A percentile compares a stretch with the other conserved stretches of the same genome.
Evolutionary conservation across 208 protist species (phyloP).

Genomic region (Wallacemonas sp.): DNA sequence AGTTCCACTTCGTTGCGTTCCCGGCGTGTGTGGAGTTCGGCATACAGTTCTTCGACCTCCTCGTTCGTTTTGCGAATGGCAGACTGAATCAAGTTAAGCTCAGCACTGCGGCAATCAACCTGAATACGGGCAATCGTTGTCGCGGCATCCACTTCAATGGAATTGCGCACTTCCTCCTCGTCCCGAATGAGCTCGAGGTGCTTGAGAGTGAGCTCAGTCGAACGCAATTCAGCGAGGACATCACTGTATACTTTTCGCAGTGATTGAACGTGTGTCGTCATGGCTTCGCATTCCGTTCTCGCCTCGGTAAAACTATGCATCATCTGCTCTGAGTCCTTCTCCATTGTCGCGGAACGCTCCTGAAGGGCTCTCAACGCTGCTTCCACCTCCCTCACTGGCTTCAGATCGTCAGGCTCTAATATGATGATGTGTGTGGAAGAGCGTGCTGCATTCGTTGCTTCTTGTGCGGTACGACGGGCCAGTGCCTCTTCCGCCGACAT

Average conservation of each 20-base stretch:
- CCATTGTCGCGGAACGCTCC: background rate
- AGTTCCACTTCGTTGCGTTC: conserved; percentile 61
- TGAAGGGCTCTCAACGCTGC: conserved; percentile 1
- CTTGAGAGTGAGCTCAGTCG: conserved; percentile 21
- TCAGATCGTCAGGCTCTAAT: conserved; percentile 38
- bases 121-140: conserved; percentile 20
- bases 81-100: conserved; percentile 35
- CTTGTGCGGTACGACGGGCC: background rate
- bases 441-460: background rate
- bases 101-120: conserved; percentile 29
- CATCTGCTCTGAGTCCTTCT: conserved; percentile 22
- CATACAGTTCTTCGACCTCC: conserved; percentile 15
- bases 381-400: conserved; percentile 26
- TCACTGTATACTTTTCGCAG: conserved; percentile 40
- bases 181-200: conserved; percentile 21
- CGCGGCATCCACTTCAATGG: conserved; percentile 24
- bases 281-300: conserved; percentile 28
- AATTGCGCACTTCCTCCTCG: conserved; percentile 30
- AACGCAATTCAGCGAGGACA: conserved; percentile 17
- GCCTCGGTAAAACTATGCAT: conserved; percentile 26
- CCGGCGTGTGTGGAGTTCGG: conserved; percentile 38
- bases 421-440: conserved; percentile 22
- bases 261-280: conserved; percentile 44
- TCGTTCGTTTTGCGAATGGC: conserved; percentile 27
- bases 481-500: conserved; percentile 30